Evolutionary conservation across 2,329 filamentous ascomycete species (phyloP), one percentile per base, ranked within the genome.

Genomic region (Dothidotthia symphoricarpi): DNA sequence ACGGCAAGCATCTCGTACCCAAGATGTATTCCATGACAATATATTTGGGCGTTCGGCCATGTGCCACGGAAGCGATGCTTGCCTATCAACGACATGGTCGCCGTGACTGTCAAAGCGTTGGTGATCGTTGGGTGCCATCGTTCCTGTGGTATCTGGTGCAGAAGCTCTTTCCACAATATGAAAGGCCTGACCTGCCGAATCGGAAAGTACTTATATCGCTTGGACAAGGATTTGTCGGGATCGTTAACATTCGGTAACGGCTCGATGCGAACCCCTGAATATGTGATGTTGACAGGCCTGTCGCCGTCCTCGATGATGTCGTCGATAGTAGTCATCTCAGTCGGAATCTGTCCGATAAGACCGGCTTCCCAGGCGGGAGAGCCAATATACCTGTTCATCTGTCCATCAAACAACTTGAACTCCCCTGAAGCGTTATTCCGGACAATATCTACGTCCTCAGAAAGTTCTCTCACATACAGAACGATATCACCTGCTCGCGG

Each of bases 401-500:
- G 16, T 14, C 53, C 37, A 22, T 59, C 35, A n/a, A 55, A 60
- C 11, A 67, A 38, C 16, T 36, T 36, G 16, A 57, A 63, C 4
- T 57, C 46, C 1, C 43, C 43, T 1, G 54, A 51, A 1, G 26
- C 28, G 0, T 51, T 30, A 19, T 69, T 51, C 29, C 56, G 66
- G 0, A 43, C 43, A 4, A 73, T 46, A 4, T 56, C 45, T 8
- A 68, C 52, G 1, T 50, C 46, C 2, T 43, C 22, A 0, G 45
- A 43, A 1, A 72, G 28, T 3, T 61, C 51, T 9, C 72, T 62
- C 1, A 69, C 58, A 29, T 76, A 81, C 0, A 83, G 64, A 0
- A 82, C 77, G 3, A 81, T 55, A 41, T 83, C 80, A 2, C 78
- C 79, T 0, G 66, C 48, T 2, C 80, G 71, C 3, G 80, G 78